Conservation (phyloP, 2,329 filamentous ascomycete genomes). For the Colletotrichum viniferum region DNA sequence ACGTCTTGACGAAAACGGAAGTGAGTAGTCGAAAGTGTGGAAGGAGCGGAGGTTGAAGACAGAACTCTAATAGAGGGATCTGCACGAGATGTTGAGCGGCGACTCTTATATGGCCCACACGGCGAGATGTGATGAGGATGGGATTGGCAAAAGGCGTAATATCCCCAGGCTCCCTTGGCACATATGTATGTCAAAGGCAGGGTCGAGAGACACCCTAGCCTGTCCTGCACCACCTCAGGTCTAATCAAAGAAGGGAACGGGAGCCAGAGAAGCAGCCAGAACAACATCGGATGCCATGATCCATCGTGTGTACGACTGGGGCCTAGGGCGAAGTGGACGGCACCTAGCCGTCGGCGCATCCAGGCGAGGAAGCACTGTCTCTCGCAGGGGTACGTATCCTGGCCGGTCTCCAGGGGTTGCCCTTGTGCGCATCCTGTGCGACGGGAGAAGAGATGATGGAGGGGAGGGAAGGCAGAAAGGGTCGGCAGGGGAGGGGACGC, state of each 20-base stretch:
- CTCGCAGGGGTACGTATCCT: constrained; percentile 3
- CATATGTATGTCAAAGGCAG: constrained; percentile 1
- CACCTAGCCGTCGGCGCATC: constrained; percentile 4
- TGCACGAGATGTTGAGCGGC: neutral
- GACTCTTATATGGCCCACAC: constrained; percentile 10
- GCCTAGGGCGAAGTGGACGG: neutral
- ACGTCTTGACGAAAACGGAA: neutral
- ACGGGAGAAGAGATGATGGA: constrained; percentile 15
- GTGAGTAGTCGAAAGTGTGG: neutral
- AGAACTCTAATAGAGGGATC: constrained; percentile 1
- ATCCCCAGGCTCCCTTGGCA: neutral
- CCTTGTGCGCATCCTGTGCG: constrained; percentile 1
- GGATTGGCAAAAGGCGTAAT: neutral
- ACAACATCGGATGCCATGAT: constrained; percentile 12
- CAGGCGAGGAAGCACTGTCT: neutral
- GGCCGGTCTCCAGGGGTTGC: neutral
- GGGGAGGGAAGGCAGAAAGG: neutral
- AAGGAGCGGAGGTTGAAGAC: neutral
- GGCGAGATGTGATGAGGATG: constrained; percentile 3
- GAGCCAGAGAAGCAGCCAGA: neutral
- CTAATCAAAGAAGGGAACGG: constrained; percentile 17
- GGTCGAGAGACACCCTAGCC: neutral
- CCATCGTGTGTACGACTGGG: constrained; percentile 3
- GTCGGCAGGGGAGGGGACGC: neutral
- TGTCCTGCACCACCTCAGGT: neutral